A percentile compares a stretch with the other conserved stretches of the same genome.
These are phyloP conservation scores for Sarcomyxa edulis DNA, from an alignment of 768 basidiomycete species.

Conservation along the genomic window DNA sequence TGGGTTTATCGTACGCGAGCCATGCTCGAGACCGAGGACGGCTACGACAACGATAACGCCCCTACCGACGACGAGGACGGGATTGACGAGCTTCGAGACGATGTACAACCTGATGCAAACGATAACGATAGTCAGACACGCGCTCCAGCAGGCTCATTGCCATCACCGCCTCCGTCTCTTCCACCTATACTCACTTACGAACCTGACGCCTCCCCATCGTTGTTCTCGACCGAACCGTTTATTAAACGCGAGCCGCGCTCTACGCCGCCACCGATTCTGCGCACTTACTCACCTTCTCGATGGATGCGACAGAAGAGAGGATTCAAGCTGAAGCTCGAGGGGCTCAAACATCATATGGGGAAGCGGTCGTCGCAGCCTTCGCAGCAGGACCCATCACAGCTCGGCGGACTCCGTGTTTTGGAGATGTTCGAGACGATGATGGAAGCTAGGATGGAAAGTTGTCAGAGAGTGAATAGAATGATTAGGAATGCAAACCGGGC, in stretches of 20 bases:
- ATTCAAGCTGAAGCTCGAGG: conserved; percentile 41
- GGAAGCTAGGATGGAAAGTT: conserved; percentile 73
- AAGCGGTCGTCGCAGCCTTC: no score
- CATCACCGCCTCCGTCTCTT: conserved; percentile 10
- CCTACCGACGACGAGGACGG: conserved; percentile 7
- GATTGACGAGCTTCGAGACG: no score
- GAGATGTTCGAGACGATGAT: conserved; percentile 69
- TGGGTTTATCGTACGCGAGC: conserved; percentile 68
- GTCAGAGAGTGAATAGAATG: conserved; percentile 57
- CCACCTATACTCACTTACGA: no score
- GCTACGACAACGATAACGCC: neutral
- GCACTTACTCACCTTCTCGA: conserved; percentile 25
- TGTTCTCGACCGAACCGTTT: no score
- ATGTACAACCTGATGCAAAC: no score
- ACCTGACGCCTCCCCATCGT: conserved; percentile 2
- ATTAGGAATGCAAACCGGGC: conserved; percentile 40
- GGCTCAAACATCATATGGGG: conserved; percentile 16
- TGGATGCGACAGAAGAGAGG: conserved; percentile 59
- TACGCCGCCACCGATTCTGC: conserved; percentile 16
- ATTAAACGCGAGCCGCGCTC: conserved; percentile 25
- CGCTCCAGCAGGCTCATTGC: no score
- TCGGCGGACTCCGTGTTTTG: conserved; percentile 42
- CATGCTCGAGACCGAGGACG: conserved; percentile 44
- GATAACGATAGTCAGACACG: no score
- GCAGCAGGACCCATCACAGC: no score